Evolutionary conservation across 306 rosid species (phyloP), one percentile per base, ranked within the genome.

Genomic region (Ammopiptanthus mongolicus): DNA sequence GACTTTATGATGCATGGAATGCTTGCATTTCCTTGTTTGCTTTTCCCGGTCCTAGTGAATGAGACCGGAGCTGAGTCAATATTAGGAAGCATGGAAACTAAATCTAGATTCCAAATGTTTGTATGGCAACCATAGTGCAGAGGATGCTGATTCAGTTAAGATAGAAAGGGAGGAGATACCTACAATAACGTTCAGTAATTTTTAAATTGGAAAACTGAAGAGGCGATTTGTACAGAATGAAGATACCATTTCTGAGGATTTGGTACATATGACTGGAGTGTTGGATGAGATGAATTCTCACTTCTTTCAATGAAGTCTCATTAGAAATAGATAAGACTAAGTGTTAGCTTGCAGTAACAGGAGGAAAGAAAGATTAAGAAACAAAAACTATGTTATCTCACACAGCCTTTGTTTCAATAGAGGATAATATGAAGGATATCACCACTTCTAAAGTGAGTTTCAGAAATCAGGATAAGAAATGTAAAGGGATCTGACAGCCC

Each of bases 21-120:
- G 47, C 28, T 48, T 57, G 72, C 71, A 47, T 69, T 53, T 65
- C 71, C 65, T 70, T 74, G 15, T 46, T 60, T 61, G 8, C n/a
- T 9, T 34, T 69, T 31, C 9, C 69, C 53, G 61, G 47, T 46
- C 62, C 57, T 42, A 76, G 64, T 81, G 64, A 22, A 69, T 62
- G 48, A 42, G 23, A 69, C 69, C 53, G 50, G 47, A 69, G 59
- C 33, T 41, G 14, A 34, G 48, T 62, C 34, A 76, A 25, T 81
- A 1, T 17, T 81, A 57, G n/a, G n/a, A n/a, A n/a, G n/a, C n/a
- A n/a, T n/a, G n/a, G n/a, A n/a, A n/a, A n/a, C n/a, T n/a, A n/a
- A 48, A 59, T 59, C 51, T 67, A 67, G 65, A 73, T 57, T 57
- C 19, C 37, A 66, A 75, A 60, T 75, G 37, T 31, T 60, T 23